Evolutionary conservation across 169 alveolate species (phyloP), one percentile per base, ranked within the genome.

Genomic region (Sarcocystis neurona): DNA sequence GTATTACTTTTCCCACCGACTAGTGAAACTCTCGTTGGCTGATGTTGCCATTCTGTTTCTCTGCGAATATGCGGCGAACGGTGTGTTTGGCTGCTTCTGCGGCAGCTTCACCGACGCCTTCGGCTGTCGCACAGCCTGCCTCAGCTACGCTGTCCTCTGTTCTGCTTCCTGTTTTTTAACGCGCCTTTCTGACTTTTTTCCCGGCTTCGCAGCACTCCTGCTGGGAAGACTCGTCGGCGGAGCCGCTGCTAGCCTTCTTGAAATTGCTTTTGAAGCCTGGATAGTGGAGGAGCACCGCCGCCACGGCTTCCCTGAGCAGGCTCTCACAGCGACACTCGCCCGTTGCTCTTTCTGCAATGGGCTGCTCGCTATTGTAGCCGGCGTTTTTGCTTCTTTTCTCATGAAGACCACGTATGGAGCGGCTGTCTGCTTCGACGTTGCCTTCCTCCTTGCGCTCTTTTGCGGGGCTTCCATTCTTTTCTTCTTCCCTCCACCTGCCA

Each of bases 151-250:
- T 34, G 56, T 85, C 66, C 37, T 43, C 5, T 85, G 84, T n/a
- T 2, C 70, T 5, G 47, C 37, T 8, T 41, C 90, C 12, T 68
- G 82, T n/a, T 0, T n/a, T 10, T 39, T 85, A 43, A 66, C 90
- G 5, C 84, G 84, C 77, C n/a, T n/a, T n/a, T n/a, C n/a, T n/a
- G n/a, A n/a, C n/a, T 12, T n/a, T 27, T 44, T 39, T 63, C 43
- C 44, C 41, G 27, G 60, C 72, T 85, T 68, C 63, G 32, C 84
- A 10, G 30, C n/a, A 18, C 84, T 85, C 2, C 47, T 68, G 1
- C 84, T 68, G 23, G 90, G 82, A 4, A 12, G 90, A 4, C 50
- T 66, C 50, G 20, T 85, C 15, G 90, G 90, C 32, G 90, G 90
- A 1, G 75, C 32, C 8, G 90, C 85, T 10, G 37, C 75, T n/a